Evolutionary conservation across 768 basidiomycete genomes (phyloP).

Genomic region (Rhodotorula sphaerocarpa): DNA sequence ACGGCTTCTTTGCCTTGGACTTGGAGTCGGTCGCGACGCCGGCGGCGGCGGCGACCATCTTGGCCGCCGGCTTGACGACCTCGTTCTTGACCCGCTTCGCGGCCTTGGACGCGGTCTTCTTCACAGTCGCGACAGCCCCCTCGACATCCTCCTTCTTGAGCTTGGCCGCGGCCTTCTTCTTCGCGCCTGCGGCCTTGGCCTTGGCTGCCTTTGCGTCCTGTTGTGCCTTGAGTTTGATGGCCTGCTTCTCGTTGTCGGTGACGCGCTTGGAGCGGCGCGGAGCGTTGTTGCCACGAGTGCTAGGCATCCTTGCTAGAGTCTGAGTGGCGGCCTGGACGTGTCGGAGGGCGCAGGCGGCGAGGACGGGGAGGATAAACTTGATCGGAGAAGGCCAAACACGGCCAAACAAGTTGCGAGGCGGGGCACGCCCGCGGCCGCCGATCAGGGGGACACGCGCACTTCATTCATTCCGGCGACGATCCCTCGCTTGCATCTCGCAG

Average conservation of each 20-base stretch:
- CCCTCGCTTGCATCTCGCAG: no score
- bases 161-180: slow-evolving; percentile 2
- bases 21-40: neutral
- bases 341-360: neutral
- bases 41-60: neutral
- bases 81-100: neutral
- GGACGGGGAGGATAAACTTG: neutral
- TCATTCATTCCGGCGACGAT: no score
- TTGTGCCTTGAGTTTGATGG: slow-evolving; percentile 5
- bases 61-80: neutral
- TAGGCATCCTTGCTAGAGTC: neutral
- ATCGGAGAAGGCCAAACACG: neutral
- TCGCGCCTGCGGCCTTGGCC: neutral
- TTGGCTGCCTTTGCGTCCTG: neutral
- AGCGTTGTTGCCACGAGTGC: slow-evolving; percentile 2
- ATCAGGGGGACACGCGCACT: no score
- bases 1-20: neutral
- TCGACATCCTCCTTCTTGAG: neutral
- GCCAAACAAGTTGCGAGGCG: neutral
- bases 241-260: neutral
- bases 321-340: neutral
- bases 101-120: neutral
- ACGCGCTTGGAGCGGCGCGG: slow-evolving; percentile 11
- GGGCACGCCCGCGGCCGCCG: no score
- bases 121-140: neutral